Base-by-base conservation (phyloP, 2,329 filamentous ascomycete species). In the Xylariomycetidae sp. region DNA sequence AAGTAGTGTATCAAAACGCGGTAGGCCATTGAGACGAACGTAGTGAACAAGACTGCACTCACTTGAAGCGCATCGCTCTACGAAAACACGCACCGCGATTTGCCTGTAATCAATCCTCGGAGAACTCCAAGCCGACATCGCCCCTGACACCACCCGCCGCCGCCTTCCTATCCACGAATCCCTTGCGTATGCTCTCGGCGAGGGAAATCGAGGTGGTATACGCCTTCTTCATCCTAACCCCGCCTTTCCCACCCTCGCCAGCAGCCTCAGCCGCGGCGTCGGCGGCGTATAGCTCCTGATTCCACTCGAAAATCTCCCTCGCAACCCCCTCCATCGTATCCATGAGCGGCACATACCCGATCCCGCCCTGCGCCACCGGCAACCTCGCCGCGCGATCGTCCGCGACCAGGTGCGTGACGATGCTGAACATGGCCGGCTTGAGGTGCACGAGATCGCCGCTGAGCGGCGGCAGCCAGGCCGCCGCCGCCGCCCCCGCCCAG, bases 251-350 rank as follows among this genome's bases (percentile, higher is more conserved):
- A 19, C 14, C 29, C 24, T 36, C 31, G 13, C 12, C 31, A 16
- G 9, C 26, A 16, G 9, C 16, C 9, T 19, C 18, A 19, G n/a
- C n/a, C 8, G 13, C 28, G 6, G 19, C 18, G 6, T 18, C 43
- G 15, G 42, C 32, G 10, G 42, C 40, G 10, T 37, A 45, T 28
- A 64, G 61, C 36, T 61, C 59, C 2, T 38, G 42, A 38, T 67
- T 66, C 61, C 63, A 66, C 24, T 64, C 61, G 0, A 65, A 40
- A 1, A 67, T 42, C 43, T 66, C 53, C 31, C 57, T 47, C n/a
- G 49, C 44, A 49, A 67, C 56, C 2, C 63, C 63, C 16, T 65
- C 59, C 1, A 62, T 47, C 9, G 61, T 66, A 1, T 55, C 62
- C 8, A 62, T 7, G 2, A 63, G 46, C 0, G 61, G 63, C 0